Base-by-base conservation (phyloP, 148 eudicot genomes). In the Diospyros kaki region DNA sequence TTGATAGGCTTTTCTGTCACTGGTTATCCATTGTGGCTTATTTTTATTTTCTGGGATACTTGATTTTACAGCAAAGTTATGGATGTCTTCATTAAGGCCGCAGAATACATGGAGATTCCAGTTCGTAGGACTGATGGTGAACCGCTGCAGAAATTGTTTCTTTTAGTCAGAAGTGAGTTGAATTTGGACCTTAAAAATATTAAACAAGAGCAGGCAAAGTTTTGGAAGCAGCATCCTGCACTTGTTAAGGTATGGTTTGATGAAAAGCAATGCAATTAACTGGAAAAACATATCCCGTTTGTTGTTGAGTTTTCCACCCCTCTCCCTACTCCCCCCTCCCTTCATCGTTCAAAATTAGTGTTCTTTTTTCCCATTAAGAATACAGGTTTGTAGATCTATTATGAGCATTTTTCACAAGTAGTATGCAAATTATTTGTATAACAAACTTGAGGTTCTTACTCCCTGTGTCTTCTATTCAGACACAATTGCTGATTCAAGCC, bases 221-320 rank as follows among this genome's bases (percentile, higher is more conserved):
- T 95, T 86, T 88, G 93, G 94, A 95, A 95, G 91, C 98, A 95
- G 78, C 98, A 95, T 83, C 98, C 98, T 3, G 94, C 85, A 48
- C 77, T 90, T 68, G 97, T 92, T 63, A 95, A 95, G 97, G 98
- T 95, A 82, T 39, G 42, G 45, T 14, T 73, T 52, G 42, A 14
- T 56, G 43, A 45, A 65, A 54, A 48, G 44, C 50, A 38, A 41
- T 73, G 51, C 63, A 14, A 9, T 45, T 14, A 4, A 18, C 18
- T 38, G 51, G 56, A 56, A 43, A 60, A 44, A 4, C 3, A 64
- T 42, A 13, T 39, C 7, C 4, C 48, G 48, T 38, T 15, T 8
- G 6, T 39, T 40, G 69, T 15, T 3, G 9, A 10, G 54, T 17
- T 64, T 42, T 11, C 48, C 13, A 18, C 3, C 28, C 28, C 28